These are phyloP conservation scores for Pilaira anomala DNA, from an alignment of 192 early-diverging fungal species.

Conservation along the genomic window DNA sequence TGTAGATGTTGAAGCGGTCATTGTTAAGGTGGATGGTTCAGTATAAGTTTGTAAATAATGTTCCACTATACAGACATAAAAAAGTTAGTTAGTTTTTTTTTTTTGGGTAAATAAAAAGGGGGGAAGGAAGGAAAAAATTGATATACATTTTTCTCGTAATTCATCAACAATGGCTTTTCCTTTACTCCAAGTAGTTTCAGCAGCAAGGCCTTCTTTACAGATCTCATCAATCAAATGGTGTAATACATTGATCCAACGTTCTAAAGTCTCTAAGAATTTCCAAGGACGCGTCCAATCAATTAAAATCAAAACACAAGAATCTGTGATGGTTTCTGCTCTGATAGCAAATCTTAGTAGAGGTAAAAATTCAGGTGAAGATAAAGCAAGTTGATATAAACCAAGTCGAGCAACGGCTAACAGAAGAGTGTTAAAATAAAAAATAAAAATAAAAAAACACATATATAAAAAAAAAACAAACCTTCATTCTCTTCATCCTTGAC, in stretches of 20 bases:
- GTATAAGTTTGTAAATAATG: constrained; percentile 68
- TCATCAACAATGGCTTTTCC: constrained; percentile 69
- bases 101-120: neutral
- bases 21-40: constrained; percentile 43
- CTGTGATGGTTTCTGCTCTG: constrained; percentile 57
- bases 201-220: constrained; percentile 46
- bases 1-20: constrained; percentile 28
- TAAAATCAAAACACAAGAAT: constrained; percentile 69
- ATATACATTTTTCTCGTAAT: constrained; percentile 60
- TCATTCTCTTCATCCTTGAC: constrained; percentile 88
- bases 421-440: constrained; percentile 3
- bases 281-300: constrained; percentile 92
- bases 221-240: constrained; percentile 52
- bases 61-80: constrained; percentile 48
- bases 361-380: constrained; percentile 62
- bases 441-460: neutral
- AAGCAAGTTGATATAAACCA: constrained; percentile 77
- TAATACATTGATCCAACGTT: constrained; percentile 76
- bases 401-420: constrained; percentile 59
- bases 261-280: constrained; percentile 76
- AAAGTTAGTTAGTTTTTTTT: neutral
- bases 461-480: constrained; percentile 35
- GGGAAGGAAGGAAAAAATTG: neutral
- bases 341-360: constrained; percentile 72
- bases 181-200: constrained; percentile 52